Base-by-base conservation (phyloP, 805 yeast species). In the Vanderwaltozyma tropicalis region DNA sequence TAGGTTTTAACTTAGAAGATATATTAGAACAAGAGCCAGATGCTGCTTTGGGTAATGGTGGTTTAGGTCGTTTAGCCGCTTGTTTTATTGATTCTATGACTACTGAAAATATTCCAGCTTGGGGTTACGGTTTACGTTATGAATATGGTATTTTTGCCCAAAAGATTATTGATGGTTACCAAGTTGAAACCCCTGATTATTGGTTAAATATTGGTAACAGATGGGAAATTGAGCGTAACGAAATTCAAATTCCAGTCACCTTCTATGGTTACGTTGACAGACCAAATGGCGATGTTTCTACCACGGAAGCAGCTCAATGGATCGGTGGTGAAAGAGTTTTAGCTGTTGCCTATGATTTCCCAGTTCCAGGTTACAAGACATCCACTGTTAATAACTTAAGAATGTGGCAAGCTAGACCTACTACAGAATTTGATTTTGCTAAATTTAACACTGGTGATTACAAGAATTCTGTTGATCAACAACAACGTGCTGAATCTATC, bases 81-180 rank as follows among this genome's bases (percentile, higher is more conserved):
- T 88, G 96, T 63, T 87, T 86, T 57, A 75, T 87, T 34, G 96
- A 88, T 63, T 85, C 95, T 1, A 66, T 87, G 57, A 76, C 92
- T 26, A 78, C 94, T 4, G 80, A 83, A 47, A 78, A 83, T 60
- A 84, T 83, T 59, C 86, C 94, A 14, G 95, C 94, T 36, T 87
- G 96, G 96, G 96, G 96, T 45, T 87, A 87, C 59, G 96, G 96
- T 42, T 67, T 87, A 49, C 80, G 94, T 57, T 87, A 87, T 65
- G 86, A 86, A 62, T 87, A 88, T 57, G 96, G 96, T 59, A 87
- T 87, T 50, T 87, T 87, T 63, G 75, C 86, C 48, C 96, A 87
- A 64, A 78, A 77, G 59, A 85, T 87, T 53, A 72, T 85, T 49
- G 84, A 88, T 55, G 96, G 96, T 10, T 84, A 83, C 63, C 96